These are phyloP conservation scores for Alternaria incomplexa DNA, from an alignment of 2,329 filamentous ascomycete species.

Conservation along the genomic window DNA sequence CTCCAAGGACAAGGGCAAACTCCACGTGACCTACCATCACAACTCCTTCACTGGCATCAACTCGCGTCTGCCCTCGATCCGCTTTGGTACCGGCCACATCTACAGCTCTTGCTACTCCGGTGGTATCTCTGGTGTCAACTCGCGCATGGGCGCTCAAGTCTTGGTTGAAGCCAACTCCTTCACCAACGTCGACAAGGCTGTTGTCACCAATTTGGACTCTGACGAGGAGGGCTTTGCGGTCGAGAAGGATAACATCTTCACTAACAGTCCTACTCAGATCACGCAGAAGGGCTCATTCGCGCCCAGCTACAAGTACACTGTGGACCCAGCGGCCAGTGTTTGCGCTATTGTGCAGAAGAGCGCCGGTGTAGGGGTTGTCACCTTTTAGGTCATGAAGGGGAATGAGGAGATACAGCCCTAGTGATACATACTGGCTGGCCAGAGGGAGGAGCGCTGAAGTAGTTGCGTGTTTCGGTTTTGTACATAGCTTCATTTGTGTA, in stretches of 20 bases:
- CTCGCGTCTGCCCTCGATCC: slow-evolving; percentile 67
- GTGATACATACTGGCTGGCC: not conserved
- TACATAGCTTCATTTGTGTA: slow-evolving; percentile 24
- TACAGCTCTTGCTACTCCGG: slow-evolving; percentile 58
- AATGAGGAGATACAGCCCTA: not conserved
- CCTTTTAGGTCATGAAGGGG: slow-evolving; percentile 22
- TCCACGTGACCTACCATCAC: slow-evolving; percentile 70
- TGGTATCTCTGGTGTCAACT: slow-evolving; percentile 51
- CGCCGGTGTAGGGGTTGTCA: slow-evolving; percentile 41
- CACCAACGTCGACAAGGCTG: slow-evolving; percentile 64
- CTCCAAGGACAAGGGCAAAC: slow-evolving; percentile 62
- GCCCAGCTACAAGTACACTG: slow-evolving; percentile 61
- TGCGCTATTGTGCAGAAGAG: slow-evolving; percentile 38
- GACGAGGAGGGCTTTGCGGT: slow-evolving; percentile 57
- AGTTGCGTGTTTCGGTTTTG: slow-evolving; percentile 13
- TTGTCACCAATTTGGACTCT: slow-evolving; percentile 64
- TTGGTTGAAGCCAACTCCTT: slow-evolving; percentile 57
- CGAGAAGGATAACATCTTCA: slow-evolving; percentile 54
- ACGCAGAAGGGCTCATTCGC: slow-evolving; percentile 58
- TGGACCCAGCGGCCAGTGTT: slow-evolving; percentile 31
- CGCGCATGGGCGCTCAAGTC: slow-evolving; percentile 52
- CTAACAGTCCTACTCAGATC: slow-evolving; percentile 53
- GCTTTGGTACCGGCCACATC: slow-evolving; percentile 70
- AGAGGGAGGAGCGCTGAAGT: not conserved
- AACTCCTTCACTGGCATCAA: slow-evolving; percentile 70